Percentiles rank a stretch among this genome's conserved stretches.
phyloP scores from a whole-genome alignment of 2,329 filamentous ascomycete genomes.

The Tolypocladium paradoxum region DNA sequence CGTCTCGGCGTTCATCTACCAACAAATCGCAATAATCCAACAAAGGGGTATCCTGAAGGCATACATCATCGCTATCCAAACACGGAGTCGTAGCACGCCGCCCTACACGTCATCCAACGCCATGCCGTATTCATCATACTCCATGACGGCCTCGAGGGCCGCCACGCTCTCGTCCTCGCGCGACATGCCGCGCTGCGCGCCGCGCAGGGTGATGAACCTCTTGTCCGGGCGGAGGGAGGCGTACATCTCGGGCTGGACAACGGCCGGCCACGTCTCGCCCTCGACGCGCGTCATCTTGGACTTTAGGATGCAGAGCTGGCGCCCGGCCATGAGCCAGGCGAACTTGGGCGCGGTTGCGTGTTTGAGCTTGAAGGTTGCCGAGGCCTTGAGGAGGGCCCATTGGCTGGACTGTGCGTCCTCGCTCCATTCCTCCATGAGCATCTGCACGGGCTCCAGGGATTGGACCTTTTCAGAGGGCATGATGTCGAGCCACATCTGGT shows the following conservation, averaged over 20 bases:
- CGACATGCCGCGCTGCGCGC: conserved; percentile 8
- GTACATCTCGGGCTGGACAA: conserved; percentile 26
- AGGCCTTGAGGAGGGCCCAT: conserved; percentile 42
- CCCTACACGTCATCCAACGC: neutral
- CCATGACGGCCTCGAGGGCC: conserved; percentile 15
- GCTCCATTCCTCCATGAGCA: conserved; percentile 16
- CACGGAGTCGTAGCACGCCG: neutral
- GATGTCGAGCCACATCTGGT: conserved; percentile 33
- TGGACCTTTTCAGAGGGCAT: conserved; percentile 17
- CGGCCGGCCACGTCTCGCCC: conserved; percentile 10
- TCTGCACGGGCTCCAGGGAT: conserved; percentile 13
- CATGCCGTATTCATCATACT: conserved; percentile 16
- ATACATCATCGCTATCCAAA: neutral
- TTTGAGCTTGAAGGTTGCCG: conserved; percentile 31
- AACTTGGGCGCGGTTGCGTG: conserved; percentile 19
- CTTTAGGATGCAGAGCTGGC: conserved; percentile 39
- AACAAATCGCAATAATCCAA: neutral
- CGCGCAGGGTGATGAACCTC: conserved; percentile 12
- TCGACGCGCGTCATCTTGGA: conserved; percentile 11
- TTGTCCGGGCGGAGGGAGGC: conserved; percentile 25
- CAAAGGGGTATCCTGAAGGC: neutral
- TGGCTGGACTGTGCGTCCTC: conserved; percentile 16
- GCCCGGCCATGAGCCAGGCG: conserved; percentile 36
- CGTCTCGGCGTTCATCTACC: too few species aligned
- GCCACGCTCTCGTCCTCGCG: conserved; percentile 12